Evolutionary conservation across 495 filamentous ascomycete genomes (phyloP).

Genomic region (Elasticomyces elasticus): DNA sequence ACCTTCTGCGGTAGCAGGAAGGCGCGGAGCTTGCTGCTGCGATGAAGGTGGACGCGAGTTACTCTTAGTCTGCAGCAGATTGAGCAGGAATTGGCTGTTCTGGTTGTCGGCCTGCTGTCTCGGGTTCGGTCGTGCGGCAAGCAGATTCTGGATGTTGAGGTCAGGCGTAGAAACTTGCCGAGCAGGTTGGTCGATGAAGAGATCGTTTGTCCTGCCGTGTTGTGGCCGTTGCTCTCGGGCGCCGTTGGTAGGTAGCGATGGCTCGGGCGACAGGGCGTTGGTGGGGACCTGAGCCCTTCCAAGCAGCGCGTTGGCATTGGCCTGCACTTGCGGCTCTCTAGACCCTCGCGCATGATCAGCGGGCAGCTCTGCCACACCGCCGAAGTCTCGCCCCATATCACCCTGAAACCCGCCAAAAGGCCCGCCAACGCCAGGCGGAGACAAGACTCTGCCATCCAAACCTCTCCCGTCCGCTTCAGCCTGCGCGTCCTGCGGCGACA

Average conservation of each 20-base stretch:
- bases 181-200: slow-evolving; percentile 10
- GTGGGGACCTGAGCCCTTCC: not conserved
- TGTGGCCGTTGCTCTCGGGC: not conserved
- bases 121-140: slow-evolving; percentile 11
- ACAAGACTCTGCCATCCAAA: too few relatives aligned
- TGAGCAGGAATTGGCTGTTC: slow-evolving; percentile 30
- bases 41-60: slow-evolving; percentile 17
- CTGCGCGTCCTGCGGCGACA: too few relatives aligned
- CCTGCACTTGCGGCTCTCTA: too few relatives aligned
- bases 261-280: slow-evolving; percentile 9
- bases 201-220: slow-evolving; percentile 13
- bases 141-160: slow-evolving; percentile 16
- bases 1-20: slow-evolving; percentile 14
- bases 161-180: slow-evolving; percentile 15
- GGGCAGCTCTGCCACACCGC: slow-evolving; percentile 5
- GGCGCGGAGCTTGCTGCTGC: slow-evolving; percentile 24
- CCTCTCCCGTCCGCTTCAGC: too few relatives aligned
- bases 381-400: not conserved
- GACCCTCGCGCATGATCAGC: too few relatives aligned
- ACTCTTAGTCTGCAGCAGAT: slow-evolving; percentile 28
- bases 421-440: not conserved
- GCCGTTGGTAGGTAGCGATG: not conserved
- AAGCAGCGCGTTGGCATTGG: not conserved
- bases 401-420: not conserved
- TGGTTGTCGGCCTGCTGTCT: slow-evolving; percentile 23